Conservation (phyloP, 2,329 filamentous ascomycete species). For the Trichoderma arundinaceum region DNA sequence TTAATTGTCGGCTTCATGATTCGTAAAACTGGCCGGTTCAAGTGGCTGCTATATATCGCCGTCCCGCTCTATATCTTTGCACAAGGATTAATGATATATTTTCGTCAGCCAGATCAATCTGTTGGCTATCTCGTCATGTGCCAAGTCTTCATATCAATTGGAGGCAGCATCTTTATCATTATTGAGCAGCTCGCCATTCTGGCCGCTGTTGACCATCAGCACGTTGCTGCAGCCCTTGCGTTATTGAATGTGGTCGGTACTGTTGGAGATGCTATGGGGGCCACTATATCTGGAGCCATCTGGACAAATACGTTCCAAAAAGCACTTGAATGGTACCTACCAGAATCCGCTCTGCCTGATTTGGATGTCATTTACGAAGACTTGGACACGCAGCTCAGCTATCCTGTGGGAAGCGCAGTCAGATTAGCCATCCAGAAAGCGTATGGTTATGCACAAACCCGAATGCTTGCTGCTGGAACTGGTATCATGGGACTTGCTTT, state of each 20-base stretch:
- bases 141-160: constrained; percentile 60
- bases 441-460: constrained; percentile 54
- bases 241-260: constrained; percentile 53
- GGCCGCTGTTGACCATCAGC: constrained; percentile 58
- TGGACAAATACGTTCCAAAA: constrained; percentile 50
- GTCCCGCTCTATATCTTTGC: constrained; percentile 62
- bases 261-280: constrained; percentile 53
- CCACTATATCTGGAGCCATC: constrained; percentile 50
- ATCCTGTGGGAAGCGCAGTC: constrained; percentile 48
- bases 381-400: constrained; percentile 46
- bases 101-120: constrained; percentile 47
- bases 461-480: constrained; percentile 47
- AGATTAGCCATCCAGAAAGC: constrained; percentile 52
- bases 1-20: constrained; percentile 56
- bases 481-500: constrained; percentile 40
- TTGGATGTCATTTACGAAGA: constrained; percentile 52
- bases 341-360: constrained; percentile 42
- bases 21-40: constrained; percentile 54
- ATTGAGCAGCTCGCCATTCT: constrained; percentile 64
- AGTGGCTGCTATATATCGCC: constrained; percentile 51
- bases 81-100: constrained; percentile 49
- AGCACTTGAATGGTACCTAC: constrained; percentile 47
- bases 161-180: constrained; percentile 59
- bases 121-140: constrained; percentile 58
- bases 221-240: constrained; percentile 57